Evolutionary conservation across 495 filamentous ascomycete species (phyloP).

Genomic region (Hypoxylon cercidicola): DNA sequence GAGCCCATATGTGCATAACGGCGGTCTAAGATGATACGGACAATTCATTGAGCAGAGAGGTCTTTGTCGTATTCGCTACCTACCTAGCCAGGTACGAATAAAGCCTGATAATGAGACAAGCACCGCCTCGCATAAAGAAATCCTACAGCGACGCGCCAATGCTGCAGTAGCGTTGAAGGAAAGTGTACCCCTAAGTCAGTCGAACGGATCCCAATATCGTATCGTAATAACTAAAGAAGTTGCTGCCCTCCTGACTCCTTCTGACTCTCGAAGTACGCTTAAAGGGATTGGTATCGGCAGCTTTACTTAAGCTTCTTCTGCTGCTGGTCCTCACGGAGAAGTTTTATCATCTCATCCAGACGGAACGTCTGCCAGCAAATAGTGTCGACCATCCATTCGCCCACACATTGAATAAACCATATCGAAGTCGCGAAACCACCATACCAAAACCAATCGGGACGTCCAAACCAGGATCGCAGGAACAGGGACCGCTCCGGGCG

Average conservation of each 20-base stretch:
- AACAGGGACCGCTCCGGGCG: conserved; percentile 46
- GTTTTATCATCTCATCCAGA: conserved; percentile 50
- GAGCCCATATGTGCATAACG: too few relatives aligned
- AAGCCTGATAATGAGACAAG: too few relatives aligned
- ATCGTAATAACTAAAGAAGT: too few relatives aligned
- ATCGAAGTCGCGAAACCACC: conserved; percentile 50
- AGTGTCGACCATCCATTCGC: conserved; percentile 56
- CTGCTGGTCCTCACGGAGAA: conserved; percentile 38
- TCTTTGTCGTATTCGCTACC: conserved; percentile 11
- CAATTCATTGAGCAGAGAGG: not conserved
- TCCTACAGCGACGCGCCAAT: too few relatives aligned
- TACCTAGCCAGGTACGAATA: too few relatives aligned
- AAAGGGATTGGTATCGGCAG: not conserved
- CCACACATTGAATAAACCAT: conserved; percentile 49
- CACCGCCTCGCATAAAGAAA: too few relatives aligned
- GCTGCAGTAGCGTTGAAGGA: too few relatives aligned
- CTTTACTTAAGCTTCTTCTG: conserved; percentile 45
- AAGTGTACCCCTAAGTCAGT: too few relatives aligned
- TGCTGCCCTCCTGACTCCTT: not conserved
- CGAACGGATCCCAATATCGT: too few relatives aligned
- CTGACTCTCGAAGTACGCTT: not conserved
- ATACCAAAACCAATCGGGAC: conserved; percentile 61
- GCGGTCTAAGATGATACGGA: not conserved
- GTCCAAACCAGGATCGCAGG: conserved; percentile 53
- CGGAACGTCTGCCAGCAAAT: conserved; percentile 51